phyloP scores from a whole-genome alignment of 768 basidiomycete species.

The Steccherinum ochraceum region DNA sequence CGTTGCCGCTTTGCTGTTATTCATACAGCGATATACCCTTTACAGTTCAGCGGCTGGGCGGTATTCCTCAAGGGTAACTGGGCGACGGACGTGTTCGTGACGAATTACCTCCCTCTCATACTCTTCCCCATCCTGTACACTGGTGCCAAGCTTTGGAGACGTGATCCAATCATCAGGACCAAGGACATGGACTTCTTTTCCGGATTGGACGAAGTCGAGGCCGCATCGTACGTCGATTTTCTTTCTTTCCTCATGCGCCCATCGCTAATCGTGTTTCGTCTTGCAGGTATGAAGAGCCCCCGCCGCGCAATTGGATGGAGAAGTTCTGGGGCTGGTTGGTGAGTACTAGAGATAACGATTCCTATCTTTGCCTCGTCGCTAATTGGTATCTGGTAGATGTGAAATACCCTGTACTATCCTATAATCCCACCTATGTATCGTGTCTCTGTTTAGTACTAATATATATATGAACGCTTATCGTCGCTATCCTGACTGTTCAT shows the following conservation, averaged over 20 bases:
- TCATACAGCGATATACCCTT: not conserved
- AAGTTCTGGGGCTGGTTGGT: slow-evolving; percentile 80
- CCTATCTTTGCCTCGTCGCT: not conserved
- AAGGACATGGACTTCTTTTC: slow-evolving; percentile 83
- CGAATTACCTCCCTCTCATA: slow-evolving; percentile 67
- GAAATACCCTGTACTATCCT: no score
- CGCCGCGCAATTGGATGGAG: slow-evolving; percentile 61
- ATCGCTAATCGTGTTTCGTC: no score
- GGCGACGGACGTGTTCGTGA: slow-evolving; percentile 66
- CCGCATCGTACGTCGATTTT: slow-evolving; percentile 26
- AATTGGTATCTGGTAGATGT: no score
- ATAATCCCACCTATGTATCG: no score
- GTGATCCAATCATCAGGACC: slow-evolving; percentile 38
- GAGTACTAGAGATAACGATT: slow-evolving; percentile 32
- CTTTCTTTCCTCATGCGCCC: no score
- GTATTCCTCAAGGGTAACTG: slow-evolving; percentile 51
- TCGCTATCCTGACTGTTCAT: no score
- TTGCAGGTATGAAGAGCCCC: slow-evolving; percentile 45
- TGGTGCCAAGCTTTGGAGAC: slow-evolving; percentile 48
- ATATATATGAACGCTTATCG: no score
- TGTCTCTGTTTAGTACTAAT: no score
- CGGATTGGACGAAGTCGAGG: slow-evolving; percentile 35
- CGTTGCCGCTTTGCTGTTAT: not conserved
- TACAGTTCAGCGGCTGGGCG: slow-evolving; percentile 40
- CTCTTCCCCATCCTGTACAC: slow-evolving; percentile 74